Conservation (phyloP, 2,329 filamentous ascomycete genomes). For the Cytospora leucostoma region DNA sequence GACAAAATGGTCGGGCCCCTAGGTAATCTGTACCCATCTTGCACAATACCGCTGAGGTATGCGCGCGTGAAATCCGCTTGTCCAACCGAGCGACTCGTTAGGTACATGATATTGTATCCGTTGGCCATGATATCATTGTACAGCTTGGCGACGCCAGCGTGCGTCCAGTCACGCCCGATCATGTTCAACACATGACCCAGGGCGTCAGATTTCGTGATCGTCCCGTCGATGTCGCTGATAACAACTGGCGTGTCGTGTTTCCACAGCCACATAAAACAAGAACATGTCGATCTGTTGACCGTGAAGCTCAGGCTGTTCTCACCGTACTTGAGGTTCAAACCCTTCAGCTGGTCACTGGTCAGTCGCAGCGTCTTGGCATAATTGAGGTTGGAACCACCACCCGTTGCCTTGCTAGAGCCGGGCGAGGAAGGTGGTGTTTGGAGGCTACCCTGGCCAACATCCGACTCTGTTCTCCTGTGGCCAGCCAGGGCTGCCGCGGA, state of each 20-base stretch:
- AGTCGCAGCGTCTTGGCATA: constrained; percentile 95
- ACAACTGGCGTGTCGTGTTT: constrained; percentile 88
- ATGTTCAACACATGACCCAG: constrained; percentile 93
- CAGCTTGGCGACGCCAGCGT: constrained; percentile 92
- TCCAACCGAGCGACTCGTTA: constrained; percentile 91
- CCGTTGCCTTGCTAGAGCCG: constrained; percentile 50
- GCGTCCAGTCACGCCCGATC: constrained; percentile 97
- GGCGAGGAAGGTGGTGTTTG: constrained; percentile 72
- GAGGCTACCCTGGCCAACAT: constrained; percentile 53
- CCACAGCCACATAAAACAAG: constrained; percentile 93
- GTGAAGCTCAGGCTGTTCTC: constrained; percentile 94
- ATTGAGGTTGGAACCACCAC: constrained; percentile 69
- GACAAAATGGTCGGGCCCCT: constrained; percentile 93
- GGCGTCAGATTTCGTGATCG: constrained; percentile 96
- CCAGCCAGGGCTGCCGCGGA: constrained; percentile 47
- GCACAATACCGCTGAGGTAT: constrained; percentile 85
- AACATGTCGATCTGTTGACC: constrained; percentile 91
- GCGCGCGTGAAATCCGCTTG: constrained; percentile 88
- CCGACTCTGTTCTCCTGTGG: constrained; percentile 69
- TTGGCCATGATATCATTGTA: constrained; percentile 95
- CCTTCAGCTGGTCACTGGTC: constrained; percentile 93
- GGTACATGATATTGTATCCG: constrained; percentile 98
- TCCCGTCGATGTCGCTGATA: constrained; percentile 97
- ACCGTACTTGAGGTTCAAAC: constrained; percentile 78
- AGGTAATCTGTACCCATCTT: constrained; percentile 84